Conservation (phyloP, 2,329 filamentous ascomycete genomes). For the Pyrenochaeta sp. region DNA sequence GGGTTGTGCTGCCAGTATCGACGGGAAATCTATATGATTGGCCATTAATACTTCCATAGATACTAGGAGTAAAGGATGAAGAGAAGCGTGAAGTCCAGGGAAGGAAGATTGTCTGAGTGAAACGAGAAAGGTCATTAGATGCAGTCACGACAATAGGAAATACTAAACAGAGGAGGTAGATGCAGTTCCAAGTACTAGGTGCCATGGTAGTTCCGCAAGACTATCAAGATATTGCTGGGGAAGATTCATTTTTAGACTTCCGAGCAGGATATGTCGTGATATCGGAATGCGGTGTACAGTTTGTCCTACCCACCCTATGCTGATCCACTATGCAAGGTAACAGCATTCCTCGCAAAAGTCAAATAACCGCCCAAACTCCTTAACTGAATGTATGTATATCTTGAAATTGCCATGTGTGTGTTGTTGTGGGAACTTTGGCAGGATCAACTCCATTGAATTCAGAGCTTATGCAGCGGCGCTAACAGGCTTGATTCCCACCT, state of each 20-base stretch:
- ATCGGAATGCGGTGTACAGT: not conserved
- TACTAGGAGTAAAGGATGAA: not conserved
- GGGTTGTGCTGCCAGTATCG: slow-evolving; percentile 17
- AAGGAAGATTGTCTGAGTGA: slow-evolving; percentile 11
- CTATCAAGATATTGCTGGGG: no score
- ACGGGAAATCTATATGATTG: slow-evolving; percentile 8
- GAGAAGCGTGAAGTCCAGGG: slow-evolving; percentile 10
- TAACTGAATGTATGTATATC: not conserved
- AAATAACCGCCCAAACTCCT: no score
- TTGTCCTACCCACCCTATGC: not conserved
- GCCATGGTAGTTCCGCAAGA: no score
- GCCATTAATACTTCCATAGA: slow-evolving; percentile 13
- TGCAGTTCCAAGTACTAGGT: no score
- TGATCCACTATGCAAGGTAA: no score
- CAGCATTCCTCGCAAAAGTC: no score
- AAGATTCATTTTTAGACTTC: not conserved
- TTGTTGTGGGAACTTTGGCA: no score
- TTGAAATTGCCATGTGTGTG: not conserved
- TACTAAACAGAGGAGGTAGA: no score
- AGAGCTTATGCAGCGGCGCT: slow-evolving; percentile 27
- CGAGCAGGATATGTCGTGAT: not conserved
- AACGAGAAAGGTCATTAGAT: slow-evolving; percentile 5
- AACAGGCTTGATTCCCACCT: slow-evolving; percentile 42
- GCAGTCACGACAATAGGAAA: no score
- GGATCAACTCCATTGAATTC: not conserved